These are phyloP conservation scores for Fraxinus dipetala DNA, from an alignment of 305 asterid species.

Conservation along the genomic window DNA sequence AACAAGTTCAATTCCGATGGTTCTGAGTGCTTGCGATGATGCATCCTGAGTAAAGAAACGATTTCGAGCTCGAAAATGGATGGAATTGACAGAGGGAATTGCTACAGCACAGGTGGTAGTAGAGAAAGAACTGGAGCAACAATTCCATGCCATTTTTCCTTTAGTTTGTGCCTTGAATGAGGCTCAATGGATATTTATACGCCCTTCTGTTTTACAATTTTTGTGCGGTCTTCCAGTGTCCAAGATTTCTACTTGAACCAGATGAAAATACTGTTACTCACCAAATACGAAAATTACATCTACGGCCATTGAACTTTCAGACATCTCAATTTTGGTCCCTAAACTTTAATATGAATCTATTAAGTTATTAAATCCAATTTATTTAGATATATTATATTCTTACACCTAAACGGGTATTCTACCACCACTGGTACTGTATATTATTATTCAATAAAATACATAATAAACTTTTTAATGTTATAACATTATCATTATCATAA, in stretches of 20 bases:
- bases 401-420: background rate
- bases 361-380: background rate
- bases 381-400: no score
- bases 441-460: no score
- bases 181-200: background rate
- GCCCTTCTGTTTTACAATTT: background rate
- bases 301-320: background rate
- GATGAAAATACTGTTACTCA: background rate
- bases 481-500: background rate
- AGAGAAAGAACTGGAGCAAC: constrained; percentile 29
- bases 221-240: background rate
- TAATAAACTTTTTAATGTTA: background rate
- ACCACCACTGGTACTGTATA: background rate
- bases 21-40: constrained; percentile 20
- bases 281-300: background rate
- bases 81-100: constrained; percentile 21
- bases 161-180: background rate
- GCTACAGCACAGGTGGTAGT: constrained; percentile 28
- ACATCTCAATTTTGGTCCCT: background rate
- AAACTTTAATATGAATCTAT: background rate
- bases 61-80: constrained; percentile 23
- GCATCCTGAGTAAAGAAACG: constrained; percentile 12
- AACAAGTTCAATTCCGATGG: background rate
- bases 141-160: constrained; percentile 41
- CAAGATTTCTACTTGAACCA: background rate